phyloP scores from a whole-genome alignment of 345 rosid genomes.

The Noccaea caerulescens region DNA sequence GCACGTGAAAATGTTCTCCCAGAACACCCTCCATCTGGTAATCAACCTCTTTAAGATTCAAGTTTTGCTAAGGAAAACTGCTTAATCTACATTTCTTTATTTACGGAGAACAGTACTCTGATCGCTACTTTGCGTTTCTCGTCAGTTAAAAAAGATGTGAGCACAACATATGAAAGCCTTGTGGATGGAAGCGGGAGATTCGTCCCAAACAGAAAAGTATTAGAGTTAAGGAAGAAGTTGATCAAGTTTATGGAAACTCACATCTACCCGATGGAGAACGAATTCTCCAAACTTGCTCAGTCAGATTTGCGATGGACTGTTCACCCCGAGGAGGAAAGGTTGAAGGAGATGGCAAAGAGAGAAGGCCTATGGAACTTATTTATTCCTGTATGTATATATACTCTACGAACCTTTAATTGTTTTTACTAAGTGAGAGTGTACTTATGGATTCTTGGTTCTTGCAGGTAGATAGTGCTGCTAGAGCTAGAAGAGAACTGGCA shows the following conservation, averaged over 20 bases:
- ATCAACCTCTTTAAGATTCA: conserved; percentile 2
- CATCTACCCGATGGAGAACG: conserved; percentile 80
- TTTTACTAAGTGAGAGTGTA: neutral
- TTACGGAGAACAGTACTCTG: neutral
- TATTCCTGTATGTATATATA: conserved; percentile 67
- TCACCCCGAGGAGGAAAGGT: conserved; percentile 91
- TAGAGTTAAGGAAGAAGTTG: conserved; percentile 66
- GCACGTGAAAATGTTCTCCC: conserved; percentile 68
- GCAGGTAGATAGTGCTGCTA: conserved; percentile 89
- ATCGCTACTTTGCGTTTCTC: neutral
- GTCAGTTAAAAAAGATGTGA: conserved; percentile 42
- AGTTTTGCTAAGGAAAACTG: conserved; percentile 8
- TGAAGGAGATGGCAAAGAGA: conserved; percentile 86
- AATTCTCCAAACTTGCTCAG: conserved; percentile 75
- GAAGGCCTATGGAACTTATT: conserved; percentile 93
- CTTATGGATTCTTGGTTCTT: conserved; percentile 39
- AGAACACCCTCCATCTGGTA: conserved; percentile 76
- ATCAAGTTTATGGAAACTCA: conserved; percentile 89
- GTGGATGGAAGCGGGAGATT: conserved; percentile 67
- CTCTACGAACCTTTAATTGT: conserved; percentile 20
- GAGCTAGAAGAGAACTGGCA: conserved; percentile 67
- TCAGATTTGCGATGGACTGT: conserved; percentile 79
- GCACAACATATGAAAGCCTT: conserved; percentile 46
- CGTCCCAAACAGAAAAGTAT: conserved; percentile 67
- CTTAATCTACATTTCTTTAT: conserved; percentile 6